Base-by-base conservation (phyloP, 1,284 basidiomycete species). In the Chalciporus sp. region DNA sequence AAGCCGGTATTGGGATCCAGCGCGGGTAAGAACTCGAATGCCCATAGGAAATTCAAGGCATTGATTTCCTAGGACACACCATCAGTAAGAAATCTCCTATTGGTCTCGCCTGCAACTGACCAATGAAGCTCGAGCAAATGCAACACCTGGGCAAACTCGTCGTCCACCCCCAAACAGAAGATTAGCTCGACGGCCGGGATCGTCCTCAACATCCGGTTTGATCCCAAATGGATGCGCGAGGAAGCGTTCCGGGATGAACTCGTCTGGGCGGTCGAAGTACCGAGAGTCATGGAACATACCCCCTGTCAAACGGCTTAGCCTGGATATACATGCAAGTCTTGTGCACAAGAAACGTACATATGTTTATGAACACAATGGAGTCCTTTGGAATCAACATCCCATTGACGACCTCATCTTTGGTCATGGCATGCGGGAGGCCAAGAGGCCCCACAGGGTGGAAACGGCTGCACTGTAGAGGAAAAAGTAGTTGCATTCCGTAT, bases 311-410 rank as follows among this genome's bases (percentile, higher is more conserved):
- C 23, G 6, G 23, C 23, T 23, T 23, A 23, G 23, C 23, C 23
- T 23, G 23, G 16, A 29, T 9, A 19, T n/a, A 14, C 5, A n/a
- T 19, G 26, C 41, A 26, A 41, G 28, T 19, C 8, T 26, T 3
- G 27, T 14, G 17, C 29, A 7, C 37, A n/a, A 17, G 28, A 29
- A 3, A 9, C 19, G 19, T 41, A 49, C 71, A 71, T 16, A 70
- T 58, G 47, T 72, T 72, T 16, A 66, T 56, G 17, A 71, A 62
- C 16, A 71, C 50, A 59, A 68, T 63, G 3, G 67, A 61, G 12
- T 60, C 49, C 7, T 50, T 61, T 3, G 69, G 67, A 19, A 73
- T 67, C 45, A 56, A 51, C 49, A 61, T 70, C 1, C 65, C 69
- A 9, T 51, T 28, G 42, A 42, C 26, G 4, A 51, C 49, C 9